Percentiles rank a stretch among this genome's conserved stretches.
phyloP scores from a whole-genome alignment of 148 eudicot species.

The Drosera capensis region DNA sequence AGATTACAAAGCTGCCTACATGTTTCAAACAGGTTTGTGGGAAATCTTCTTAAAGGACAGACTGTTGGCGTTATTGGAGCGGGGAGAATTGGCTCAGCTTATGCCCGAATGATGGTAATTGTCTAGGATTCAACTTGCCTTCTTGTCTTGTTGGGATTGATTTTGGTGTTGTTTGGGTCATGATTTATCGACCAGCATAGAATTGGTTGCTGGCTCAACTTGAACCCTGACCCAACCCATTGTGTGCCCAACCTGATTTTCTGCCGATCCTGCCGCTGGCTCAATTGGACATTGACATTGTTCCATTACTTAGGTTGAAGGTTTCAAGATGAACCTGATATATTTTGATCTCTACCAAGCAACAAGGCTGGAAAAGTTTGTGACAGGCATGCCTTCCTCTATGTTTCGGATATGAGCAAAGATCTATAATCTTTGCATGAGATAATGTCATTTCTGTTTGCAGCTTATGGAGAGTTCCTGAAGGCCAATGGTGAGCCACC shows the following conservation, averaged over 20 bases:
- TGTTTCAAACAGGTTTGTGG: conserved; percentile 57
- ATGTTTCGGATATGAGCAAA: not conserved
- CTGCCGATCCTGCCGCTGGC: too few species aligned
- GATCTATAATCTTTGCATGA: not conserved
- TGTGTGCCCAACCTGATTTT: too few species aligned
- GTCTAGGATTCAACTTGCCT: not conserved
- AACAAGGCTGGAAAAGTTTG: conserved; percentile 90
- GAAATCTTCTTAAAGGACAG: conserved; percentile 96
- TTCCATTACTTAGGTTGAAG: conserved; percentile 59
- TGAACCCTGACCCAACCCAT: too few species aligned
- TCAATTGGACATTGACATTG: not conserved
- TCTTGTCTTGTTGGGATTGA: not conserved
- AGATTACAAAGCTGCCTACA: not conserved
- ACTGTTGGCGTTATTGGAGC: conserved; percentile 99
- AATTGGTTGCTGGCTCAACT: not conserved
- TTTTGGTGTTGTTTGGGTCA: not conserved
- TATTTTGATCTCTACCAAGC: conserved; percentile 90
- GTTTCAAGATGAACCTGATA: conserved; percentile 96
- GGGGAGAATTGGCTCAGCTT: conserved; percentile 96
- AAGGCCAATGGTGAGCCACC: conserved; percentile 87
- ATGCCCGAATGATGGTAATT: conserved; percentile 96
- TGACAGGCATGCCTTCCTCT: conserved; percentile 45
- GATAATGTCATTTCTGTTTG: conserved; percentile 7
- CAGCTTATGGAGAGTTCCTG: conserved; percentile 93
- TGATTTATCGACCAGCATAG: too few species aligned